These are phyloP conservation scores for Trichopus zeylanicus DNA, from an alignment of 116 monocot species.

Conservation along the genomic window DNA sequence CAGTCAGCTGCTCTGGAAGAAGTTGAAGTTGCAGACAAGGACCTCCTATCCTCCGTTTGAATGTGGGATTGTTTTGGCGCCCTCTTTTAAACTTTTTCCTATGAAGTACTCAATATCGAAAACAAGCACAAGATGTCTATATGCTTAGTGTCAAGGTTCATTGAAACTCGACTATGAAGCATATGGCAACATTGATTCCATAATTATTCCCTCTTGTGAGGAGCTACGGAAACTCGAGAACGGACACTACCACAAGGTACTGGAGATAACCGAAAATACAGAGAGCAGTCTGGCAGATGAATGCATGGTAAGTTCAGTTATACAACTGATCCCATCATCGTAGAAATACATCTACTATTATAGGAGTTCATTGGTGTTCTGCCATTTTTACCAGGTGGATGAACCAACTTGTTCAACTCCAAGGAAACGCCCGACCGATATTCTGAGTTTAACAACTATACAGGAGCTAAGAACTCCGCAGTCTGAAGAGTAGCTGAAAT, in stretches of 20 bases:
- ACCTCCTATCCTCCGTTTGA: slow-evolving; percentile 63
- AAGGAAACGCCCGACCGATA: slow-evolving; percentile 44
- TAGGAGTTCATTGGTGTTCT: background rate
- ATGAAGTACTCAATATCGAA: too few relatives aligned
- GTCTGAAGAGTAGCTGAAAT: slow-evolving; percentile 72
- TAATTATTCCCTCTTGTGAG: slow-evolving; percentile 42
- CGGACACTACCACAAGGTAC: slow-evolving; percentile 47
- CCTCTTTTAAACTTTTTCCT: too few relatives aligned
- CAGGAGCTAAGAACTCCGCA: slow-evolving; percentile 82
- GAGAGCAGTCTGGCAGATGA: slow-evolving; percentile 48
- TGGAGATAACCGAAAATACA: slow-evolving; percentile 48
- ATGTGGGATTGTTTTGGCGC: slow-evolving; percentile 51
- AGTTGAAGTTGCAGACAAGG: slow-evolving; percentile 36
- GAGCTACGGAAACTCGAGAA: slow-evolving; percentile 43
- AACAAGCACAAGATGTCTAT: too few relatives aligned
- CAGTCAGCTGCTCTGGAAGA: slow-evolving; percentile 42
- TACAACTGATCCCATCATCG: too few relatives aligned
- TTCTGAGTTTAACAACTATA: slow-evolving; percentile 58
- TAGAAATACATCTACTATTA: too few relatives aligned
- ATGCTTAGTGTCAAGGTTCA: slow-evolving; percentile 58
- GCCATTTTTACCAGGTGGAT: slow-evolving; percentile 42
- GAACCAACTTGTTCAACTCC: slow-evolving; percentile 85
- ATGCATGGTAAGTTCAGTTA: slow-evolving; percentile 40
- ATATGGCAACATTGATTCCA: slow-evolving; percentile 40
- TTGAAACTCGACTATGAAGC: slow-evolving; percentile 80